Base-by-base conservation (phyloP, 768 basidiomycete genomes). In the Hemileccinum impolitum region DNA sequence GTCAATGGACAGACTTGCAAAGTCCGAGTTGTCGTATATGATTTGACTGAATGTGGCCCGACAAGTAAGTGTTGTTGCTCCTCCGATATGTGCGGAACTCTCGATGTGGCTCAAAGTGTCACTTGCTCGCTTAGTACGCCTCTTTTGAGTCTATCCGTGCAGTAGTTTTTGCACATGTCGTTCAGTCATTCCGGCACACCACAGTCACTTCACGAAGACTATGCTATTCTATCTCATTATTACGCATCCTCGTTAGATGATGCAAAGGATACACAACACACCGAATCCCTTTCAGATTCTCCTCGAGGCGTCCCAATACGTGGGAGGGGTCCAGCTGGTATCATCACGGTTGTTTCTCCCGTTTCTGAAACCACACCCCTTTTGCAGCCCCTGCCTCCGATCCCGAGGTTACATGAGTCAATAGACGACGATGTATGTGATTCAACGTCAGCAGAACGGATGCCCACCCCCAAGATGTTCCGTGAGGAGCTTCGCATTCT, bases 401-500 rank as follows among this genome's bases (percentile, higher is more conserved):
- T 82, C 3, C 80, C 81, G 8, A 74, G 75, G n/a, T 78, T 84
- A 18, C 73, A 77, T 26, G 82, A 87, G 56, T 59, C 69, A 4
- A 60, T 70, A n/a, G 76, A 74, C 55, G 57, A 53, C 19, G 19
- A 49, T 26, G 25, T 23, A 7, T n/a, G 4, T 17, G 42, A 40
- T 15, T 1, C 17, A 6, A 7, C 25, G 30, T 40, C 41, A 15
- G 61, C 66, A 21, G 58, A 67, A 14, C 51, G 58, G 8, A 28
- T 39, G 3, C 47, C 54, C 21, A 51, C 59, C 28, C 38, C 68
- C 3, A 70, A 65, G 26, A 61, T 75, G 59, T 75, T 80, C 50
- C 73, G 73, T 60, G 80, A 88, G 48, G 89, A 92, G 57, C 59
- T 82, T 0, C 58, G 65, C 3, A 79, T 84, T 35, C 72, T 90